These are phyloP conservation scores for Populus pruinosa DNA, from an alignment of 345 rosid species.

Conservation along the genomic window DNA sequence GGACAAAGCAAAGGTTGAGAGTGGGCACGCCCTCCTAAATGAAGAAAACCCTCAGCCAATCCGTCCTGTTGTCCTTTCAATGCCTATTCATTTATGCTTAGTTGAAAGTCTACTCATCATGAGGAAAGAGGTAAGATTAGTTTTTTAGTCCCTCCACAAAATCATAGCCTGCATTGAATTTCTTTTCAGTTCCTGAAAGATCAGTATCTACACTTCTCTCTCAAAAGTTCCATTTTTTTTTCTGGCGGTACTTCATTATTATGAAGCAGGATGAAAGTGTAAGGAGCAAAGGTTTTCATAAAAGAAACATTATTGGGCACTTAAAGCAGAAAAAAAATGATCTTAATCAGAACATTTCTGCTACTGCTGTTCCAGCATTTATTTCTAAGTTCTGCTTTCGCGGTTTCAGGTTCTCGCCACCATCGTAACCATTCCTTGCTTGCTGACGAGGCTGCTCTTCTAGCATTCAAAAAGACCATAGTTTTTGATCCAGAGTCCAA, in stretches of 20 bases:
- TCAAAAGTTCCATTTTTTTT: background rate
- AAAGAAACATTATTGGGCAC: background rate
- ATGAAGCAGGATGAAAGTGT: constrained; percentile 8
- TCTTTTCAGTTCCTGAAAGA: constrained; percentile 1
- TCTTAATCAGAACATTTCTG: constrained; percentile 13
- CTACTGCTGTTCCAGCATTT: constrained; percentile 23
- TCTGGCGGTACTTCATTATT: background rate
- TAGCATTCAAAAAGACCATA: constrained; percentile 36
- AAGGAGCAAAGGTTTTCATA: background rate
- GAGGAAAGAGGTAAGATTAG: background rate
- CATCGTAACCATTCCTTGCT: constrained; percentile 29
- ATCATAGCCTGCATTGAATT: constrained; percentile 16
- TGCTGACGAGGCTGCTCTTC: constrained; percentile 47
- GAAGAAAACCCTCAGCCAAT: background rate
- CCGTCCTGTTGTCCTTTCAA: background rate
- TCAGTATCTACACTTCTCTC: background rate
- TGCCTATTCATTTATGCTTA: constrained; percentile 14
- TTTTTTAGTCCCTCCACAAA: constrained; percentile 5
- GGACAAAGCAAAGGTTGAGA: background rate
- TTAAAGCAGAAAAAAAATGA: constrained; percentile 13
- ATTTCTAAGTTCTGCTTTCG: constrained; percentile 3
- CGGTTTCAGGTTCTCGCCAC: constrained; percentile 12
- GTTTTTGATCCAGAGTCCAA: constrained; percentile 27
- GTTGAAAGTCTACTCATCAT: constrained; percentile 32
- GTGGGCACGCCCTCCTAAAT: background rate